Evolutionary conservation across 1,284 basidiomycete genomes (phyloP), one percentile per base, ranked within the genome.

Genomic region (Fomitiporia mediterranea): DNA sequence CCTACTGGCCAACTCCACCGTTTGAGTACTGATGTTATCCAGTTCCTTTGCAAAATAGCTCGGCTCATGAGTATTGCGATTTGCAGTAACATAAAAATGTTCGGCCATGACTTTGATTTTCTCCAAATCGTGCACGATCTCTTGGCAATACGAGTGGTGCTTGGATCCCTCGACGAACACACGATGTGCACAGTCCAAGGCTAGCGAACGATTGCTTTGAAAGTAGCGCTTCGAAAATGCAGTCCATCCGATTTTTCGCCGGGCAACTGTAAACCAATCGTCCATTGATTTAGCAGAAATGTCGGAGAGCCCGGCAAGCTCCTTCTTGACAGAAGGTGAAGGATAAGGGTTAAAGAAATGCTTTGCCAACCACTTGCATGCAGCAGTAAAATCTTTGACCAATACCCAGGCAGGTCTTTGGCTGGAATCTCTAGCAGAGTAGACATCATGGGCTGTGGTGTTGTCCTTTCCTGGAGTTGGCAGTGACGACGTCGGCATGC

Each of bases 191-290:
- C 73, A 76, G 2, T 71, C 69, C 1, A 75, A 51, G 6, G 74
- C 72, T 0, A 74, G 68, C 0, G 62, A 63, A 8, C 73, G 70
- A 27, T 72, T 70, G 19, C 72, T 73, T 0, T 63, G 53, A 50
- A 79, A 82, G 27, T 60, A 60, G 0, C 64, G 56, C 9, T 69
- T 74, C 0, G 72, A 71, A 0, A 82, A 57, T 0, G 57, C 35
- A 2, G 74, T 79, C 81, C 80, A 83, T 0, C 80, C 80, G 0
- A 82, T 81, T 0, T 78, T 71, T 15, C 73, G 72, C 0, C 81
- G 71, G 0, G 66, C 66, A 15, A 76, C 74, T 17, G 70, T 63
- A 44, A 83, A 82, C 81, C 81, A 82, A 0, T 66, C 64, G 34
- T 74, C 73, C 35, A 83, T 63, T 1, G 74, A 66, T 17, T 69